These are phyloP conservation scores for Colletotrichum tropicicola DNA, from an alignment of 2,329 filamentous ascomycete genomes.

Conservation along the genomic window DNA sequence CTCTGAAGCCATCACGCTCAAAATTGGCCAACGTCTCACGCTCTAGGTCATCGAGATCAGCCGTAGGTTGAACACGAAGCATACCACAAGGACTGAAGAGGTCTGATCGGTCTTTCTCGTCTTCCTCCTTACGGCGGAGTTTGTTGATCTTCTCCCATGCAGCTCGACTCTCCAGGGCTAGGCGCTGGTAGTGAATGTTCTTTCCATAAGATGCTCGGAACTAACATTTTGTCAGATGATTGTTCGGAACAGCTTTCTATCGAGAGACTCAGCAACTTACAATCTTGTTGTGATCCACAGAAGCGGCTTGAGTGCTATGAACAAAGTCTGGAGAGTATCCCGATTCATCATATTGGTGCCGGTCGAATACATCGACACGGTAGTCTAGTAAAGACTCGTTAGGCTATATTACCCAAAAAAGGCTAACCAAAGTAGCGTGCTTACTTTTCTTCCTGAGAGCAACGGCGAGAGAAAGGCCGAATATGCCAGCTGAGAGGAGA, in stretches of 20 bases:
- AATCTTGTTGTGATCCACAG: slow-evolving; percentile 39
- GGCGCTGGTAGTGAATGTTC: slow-evolving; percentile 36
- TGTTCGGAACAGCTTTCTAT: not conserved
- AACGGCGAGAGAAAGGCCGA: slow-evolving; percentile 36
- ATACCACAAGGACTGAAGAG: slow-evolving; percentile 36
- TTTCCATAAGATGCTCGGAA: slow-evolving; percentile 37
- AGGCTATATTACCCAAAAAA: not conserved
- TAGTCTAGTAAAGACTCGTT: not conserved
- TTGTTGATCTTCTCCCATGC: slow-evolving; percentile 34
- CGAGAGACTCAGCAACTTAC: slow-evolving; percentile 3
- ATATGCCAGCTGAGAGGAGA: slow-evolving; percentile 33
- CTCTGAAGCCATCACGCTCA: slow-evolving; percentile 34
- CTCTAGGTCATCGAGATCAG: slow-evolving; percentile 32
- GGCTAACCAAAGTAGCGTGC: not conserved
- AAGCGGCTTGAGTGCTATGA: slow-evolving; percentile 33
- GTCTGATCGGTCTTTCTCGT: slow-evolving; percentile 4
- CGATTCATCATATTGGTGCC: slow-evolving; percentile 33
- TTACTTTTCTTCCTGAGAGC: slow-evolving; percentile 34
- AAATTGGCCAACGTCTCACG: slow-evolving; percentile 36
- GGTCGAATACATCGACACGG: slow-evolving; percentile 34
- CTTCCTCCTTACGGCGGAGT: not conserved
- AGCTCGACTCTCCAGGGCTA: slow-evolving; percentile 35
- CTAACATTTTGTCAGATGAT: slow-evolving; percentile 11
- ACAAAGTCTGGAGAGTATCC: slow-evolving; percentile 30
- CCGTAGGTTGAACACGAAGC: slow-evolving; percentile 36